Percentiles rank a stretch among this genome's conserved stretches.
phyloP scores from a whole-genome alignment of 306 rosid species.

The Vigna trinervia region DNA sequence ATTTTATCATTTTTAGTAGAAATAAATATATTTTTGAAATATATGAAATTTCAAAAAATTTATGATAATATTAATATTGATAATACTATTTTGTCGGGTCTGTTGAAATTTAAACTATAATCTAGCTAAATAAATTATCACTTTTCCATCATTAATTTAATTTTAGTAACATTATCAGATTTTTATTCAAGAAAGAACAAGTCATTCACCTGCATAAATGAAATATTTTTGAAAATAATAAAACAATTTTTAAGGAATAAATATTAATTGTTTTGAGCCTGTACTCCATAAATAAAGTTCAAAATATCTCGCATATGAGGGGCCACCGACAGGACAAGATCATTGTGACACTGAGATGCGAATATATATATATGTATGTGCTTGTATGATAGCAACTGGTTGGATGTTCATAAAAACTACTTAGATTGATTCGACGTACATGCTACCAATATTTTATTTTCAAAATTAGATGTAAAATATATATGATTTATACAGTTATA shows the following conservation, averaged over 20 bases:
- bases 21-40: neutral
- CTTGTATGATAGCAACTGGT: too few relatives aligned
- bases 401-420: too few relatives aligned
- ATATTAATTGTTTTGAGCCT: too few relatives aligned
- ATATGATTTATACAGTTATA: too few relatives aligned
- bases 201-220: neutral
- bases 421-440: too few relatives aligned
- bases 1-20: neutral
- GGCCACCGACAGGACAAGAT: constrained; percentile 6
- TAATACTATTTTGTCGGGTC: neutral
- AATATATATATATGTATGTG: too few relatives aligned
- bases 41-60: neutral
- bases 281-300: neutral
- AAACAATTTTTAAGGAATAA: too few relatives aligned
- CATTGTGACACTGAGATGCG: neutral
- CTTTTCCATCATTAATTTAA: neutral
- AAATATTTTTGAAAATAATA: too few relatives aligned
- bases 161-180: neutral
- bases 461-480: too few relatives aligned
- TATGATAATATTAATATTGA: neutral
- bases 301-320: neutral
- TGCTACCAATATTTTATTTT: too few relatives aligned
- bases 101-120: neutral
- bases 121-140: neutral
- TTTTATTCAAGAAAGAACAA: neutral